Evolutionary conservation across 371 early-diverging fungal species (phyloP), one percentile per base, ranked within the genome.

Genomic region (Saksenaea oblongispora): DNA sequence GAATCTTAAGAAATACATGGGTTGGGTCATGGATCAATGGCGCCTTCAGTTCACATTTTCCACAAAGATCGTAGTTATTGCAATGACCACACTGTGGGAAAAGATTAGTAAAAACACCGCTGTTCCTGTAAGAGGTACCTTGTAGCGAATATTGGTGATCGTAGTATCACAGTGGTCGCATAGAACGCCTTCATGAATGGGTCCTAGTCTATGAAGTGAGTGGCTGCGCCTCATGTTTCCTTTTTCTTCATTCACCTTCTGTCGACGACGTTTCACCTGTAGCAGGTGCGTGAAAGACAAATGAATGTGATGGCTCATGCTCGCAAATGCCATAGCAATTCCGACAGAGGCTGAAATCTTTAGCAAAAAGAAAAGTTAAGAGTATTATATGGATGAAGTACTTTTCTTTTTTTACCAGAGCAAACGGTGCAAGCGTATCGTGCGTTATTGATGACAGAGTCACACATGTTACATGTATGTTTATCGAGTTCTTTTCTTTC

Each of bases 1-100:
- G 74, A 31, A 88, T 69, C 64, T 87, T 87, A 7, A 87, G 51
- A 28, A 87, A 86, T 27, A 82, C 63, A 66, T 87, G 88, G 1
- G 53, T 41, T 9, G 68, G 59, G 34, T 80, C 72, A 57, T 87
- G 88, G 11, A 65, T 58, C 2, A 64, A 58, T 9, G 58, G n/a
- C 1, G 73, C 63, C 1, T 66, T 55, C 14, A 79, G 64, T 67
- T 87, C 86, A 44, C 88, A 87, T 17, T 67, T 76, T 54, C 75
- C 74, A 59, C 88, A 87, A 5, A 84, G 62, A 54, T 86, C 85
- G 59, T 67, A 87, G 58, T 85, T 82, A 22, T 62, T 22, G 44
- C 88, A 87, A 58, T 84, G 79, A 14, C 81, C 84, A 64, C 88
- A 87, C 86, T 87, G 10, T 41, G 51, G 18, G 24, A 37, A 58